Conservation (phyloP, 139 green algal genomes). For the Coelastrella sp. region DNA sequence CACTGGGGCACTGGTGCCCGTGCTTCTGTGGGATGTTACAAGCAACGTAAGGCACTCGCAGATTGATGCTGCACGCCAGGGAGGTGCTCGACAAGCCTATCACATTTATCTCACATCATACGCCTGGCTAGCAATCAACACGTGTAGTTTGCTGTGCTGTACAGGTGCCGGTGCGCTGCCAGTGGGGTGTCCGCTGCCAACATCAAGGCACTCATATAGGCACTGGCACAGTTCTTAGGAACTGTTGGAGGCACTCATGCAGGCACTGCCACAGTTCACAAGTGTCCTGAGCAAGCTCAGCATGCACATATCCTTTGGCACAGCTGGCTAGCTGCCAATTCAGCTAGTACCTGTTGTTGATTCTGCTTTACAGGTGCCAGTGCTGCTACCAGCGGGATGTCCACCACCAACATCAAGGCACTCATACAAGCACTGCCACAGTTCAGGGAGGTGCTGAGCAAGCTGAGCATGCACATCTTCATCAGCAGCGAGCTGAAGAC, state of each 20-base stretch:
- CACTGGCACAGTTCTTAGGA: conserved; percentile 5
- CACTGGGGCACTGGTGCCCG: no score
- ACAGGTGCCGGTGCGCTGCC: background rate
- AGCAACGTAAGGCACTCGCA: no score
- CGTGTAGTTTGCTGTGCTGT: background rate
- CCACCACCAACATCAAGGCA: conserved; percentile 66
- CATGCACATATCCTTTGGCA: background rate
- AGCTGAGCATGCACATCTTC: conserved; percentile 89
- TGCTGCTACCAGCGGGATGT: conserved; percentile 47
- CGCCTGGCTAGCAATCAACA: no score
- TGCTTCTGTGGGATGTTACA: no score
- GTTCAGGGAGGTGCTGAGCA: conserved; percentile 88
- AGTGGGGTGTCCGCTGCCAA: conserved; percentile 51
- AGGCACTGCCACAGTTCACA: conserved; percentile 86
- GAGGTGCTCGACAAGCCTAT: no score
- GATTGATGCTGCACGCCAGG: no score
- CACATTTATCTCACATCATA: background rate
- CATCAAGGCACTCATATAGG: conserved; percentile 81
- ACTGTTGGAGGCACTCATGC: no score
- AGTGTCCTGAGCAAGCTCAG: conserved; percentile 74
- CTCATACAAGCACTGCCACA: conserved; percentile 88
- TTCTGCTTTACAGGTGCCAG: background rate
- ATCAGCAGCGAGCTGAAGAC: conserved; percentile 80
- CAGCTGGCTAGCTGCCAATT: no score
- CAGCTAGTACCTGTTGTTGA: background rate